A percentile compares a stretch with the other conserved stretches of the same genome.
Evolutionary conservation across 2,329 filamentous ascomycete genomes (phyloP).

Genomic region (Niveomyces coronatus): DNA sequence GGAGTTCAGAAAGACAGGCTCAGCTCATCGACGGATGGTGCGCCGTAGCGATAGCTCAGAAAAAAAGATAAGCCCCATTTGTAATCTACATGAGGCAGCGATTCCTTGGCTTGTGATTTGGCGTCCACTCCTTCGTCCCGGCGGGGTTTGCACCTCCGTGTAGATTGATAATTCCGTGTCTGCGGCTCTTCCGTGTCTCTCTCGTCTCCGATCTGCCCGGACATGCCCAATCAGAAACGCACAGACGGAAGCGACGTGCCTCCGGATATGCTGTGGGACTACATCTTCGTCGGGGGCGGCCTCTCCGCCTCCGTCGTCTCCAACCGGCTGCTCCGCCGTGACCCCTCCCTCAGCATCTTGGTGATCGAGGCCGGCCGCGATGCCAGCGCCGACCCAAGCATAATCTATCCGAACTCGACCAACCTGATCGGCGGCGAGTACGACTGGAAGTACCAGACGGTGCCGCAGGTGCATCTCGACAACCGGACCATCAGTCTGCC

Average conservation of each 20-base stretch:
- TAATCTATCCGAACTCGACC: constrained; percentile 18
- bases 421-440: constrained; percentile 19
- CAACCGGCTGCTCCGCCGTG: constrained; percentile 19
- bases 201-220: too few relatives aligned
- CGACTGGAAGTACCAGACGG: constrained; percentile 24
- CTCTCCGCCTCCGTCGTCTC: constrained; percentile 26
- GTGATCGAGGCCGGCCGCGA: constrained; percentile 28
- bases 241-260: background rate
- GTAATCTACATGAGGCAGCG: too few relatives aligned
- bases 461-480: constrained; percentile 18
- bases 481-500: constrained; percentile 15
- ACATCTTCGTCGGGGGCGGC: constrained; percentile 28
- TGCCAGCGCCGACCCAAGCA: constrained; percentile 16
- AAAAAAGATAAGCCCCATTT: too few relatives aligned
- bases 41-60: too few relatives aligned
- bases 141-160: too few relatives aligned
- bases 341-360: constrained; percentile 22
- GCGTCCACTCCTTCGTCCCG: too few relatives aligned
- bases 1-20: too few relatives aligned
- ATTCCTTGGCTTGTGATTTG: too few relatives aligned
- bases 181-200: too few relatives aligned
- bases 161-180: too few relatives aligned
- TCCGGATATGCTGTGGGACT: constrained; percentile 17
- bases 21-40: too few relatives aligned
- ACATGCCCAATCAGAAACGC: background rate